A percentile compares a stretch with the other conserved stretches of the same genome.
Conservation (phyloP, 805 yeast species). For the Saturnispora ahearnii region DNA sequence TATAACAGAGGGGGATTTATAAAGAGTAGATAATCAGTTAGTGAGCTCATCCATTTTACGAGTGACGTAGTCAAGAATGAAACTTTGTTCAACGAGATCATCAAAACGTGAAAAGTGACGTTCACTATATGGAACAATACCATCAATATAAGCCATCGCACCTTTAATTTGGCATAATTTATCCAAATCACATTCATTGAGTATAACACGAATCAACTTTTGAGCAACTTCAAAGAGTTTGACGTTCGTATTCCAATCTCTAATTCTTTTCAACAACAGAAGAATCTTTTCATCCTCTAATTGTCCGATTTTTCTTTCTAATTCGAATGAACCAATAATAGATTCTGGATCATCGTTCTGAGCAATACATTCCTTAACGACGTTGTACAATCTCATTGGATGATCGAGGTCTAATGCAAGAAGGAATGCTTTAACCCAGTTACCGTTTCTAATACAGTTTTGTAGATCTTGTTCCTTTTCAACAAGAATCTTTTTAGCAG, state of each 20-base stretch:
- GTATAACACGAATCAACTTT: constrained; percentile 56
- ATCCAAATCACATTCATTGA: constrained; percentile 46
- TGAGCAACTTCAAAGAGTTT: constrained; percentile 76
- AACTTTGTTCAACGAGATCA: constrained; percentile 77
- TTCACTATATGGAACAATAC: constrained; percentile 81
- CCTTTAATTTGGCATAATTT: constrained; percentile 58
- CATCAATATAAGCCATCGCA: constrained; percentile 55
- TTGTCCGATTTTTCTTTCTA: constrained; percentile 54
- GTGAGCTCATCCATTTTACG: constrained; percentile 55
- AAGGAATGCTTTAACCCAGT: constrained; percentile 84
- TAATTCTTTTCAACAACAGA: constrained; percentile 58
- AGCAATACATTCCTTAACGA: constrained; percentile 52
- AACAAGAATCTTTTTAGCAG: constrained; percentile 45
- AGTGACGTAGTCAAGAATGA: constrained; percentile 72
- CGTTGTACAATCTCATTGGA: constrained; percentile 79
- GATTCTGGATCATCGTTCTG: constrained; percentile 42
- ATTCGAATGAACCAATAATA: constrained; percentile 43
- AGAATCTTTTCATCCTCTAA: constrained; percentile 54
- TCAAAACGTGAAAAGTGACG: constrained; percentile 76
- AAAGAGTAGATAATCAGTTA: background rate
- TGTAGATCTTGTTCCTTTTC: constrained; percentile 86
- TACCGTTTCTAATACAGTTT: constrained; percentile 60
- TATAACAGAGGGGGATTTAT: background rate
- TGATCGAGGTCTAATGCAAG: constrained; percentile 82
- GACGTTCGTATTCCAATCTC: constrained; percentile 94